Percentiles rank a stretch among this genome's conserved stretches.
Evolutionary conservation across 768 basidiomycete species (phyloP).

Genomic region (Mycena indigotica): DNA sequence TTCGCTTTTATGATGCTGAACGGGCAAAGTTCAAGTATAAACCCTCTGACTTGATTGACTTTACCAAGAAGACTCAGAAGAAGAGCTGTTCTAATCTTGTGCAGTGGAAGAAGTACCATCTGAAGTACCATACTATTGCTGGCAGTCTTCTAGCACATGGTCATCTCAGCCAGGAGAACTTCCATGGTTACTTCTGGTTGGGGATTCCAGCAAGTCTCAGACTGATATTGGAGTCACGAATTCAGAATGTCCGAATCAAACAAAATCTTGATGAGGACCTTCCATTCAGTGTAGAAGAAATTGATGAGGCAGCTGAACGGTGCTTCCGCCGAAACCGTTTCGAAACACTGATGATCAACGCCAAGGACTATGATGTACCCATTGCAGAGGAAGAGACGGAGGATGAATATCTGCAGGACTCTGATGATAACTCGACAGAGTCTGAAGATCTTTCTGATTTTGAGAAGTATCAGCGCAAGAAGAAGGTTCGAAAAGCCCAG

Average conservation of each 20-base stretch:
- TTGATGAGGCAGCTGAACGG: conserved; percentile 8
- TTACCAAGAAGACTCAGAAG: not conserved
- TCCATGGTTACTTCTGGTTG: conserved; percentile 9
- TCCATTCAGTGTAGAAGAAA: not conserved
- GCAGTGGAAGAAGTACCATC: conserved; percentile 9
- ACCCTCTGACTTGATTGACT: not conserved
- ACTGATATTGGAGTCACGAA: not conserved
- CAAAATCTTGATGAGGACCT: not conserved
- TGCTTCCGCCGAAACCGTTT: conserved; percentile 2
- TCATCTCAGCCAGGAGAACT: not conserved
- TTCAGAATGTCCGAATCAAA: not conserved
- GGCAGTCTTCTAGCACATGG: not conserved
- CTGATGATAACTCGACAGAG: not conserved
- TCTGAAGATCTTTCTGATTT: conserved; percentile 5
- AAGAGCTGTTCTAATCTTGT: not conserved
- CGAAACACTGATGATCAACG: conserved; percentile 6
- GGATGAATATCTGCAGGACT: no score
- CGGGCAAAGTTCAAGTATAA: not conserved
- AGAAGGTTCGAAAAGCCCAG: not conserved
- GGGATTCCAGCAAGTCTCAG: conserved; percentile 1
- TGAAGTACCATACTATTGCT: conserved; percentile 10
- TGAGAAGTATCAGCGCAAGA: conserved; percentile 6
- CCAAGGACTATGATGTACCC: conserved; percentile 1
- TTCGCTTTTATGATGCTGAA: conserved; percentile 7
- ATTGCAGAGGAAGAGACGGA: conserved; percentile 4